These are phyloP conservation scores for Amanita phalloides DNA, from an alignment of 768 basidiomycete species.

Conservation along the genomic window DNA sequence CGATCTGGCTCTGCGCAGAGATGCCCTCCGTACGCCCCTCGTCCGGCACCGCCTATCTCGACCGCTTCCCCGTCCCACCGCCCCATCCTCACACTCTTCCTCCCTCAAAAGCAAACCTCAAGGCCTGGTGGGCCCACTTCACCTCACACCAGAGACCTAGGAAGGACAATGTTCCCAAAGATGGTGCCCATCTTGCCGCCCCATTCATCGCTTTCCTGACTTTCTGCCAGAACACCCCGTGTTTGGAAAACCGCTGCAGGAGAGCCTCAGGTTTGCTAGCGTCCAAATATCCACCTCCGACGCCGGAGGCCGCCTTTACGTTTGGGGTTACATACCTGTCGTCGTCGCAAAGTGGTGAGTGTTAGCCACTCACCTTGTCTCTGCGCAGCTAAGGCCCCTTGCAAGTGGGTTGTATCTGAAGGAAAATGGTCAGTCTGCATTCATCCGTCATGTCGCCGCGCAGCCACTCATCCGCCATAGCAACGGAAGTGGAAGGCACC, in stretches of 20 bases:
- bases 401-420: constrained; percentile 86
- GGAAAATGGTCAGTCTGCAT: constrained; percentile 60
- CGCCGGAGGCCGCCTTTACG: constrained; percentile 70
- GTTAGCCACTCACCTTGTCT: constrained; percentile 2
- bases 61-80: neutral
- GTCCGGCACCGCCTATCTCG: neutral
- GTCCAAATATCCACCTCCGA: constrained; percentile 92
- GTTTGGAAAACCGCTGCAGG: constrained; percentile 78
- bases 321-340: constrained; percentile 93
- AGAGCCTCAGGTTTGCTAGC: constrained; percentile 77
- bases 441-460: constrained; percentile 1
- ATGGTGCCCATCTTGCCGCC: constrained; percentile 13
- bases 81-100: constrained; percentile 9
- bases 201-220: constrained; percentile 12
- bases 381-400: constrained; percentile 3
- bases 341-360: constrained; percentile 94
- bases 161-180: constrained; percentile 37
- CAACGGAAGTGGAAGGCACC: constrained; percentile 86
- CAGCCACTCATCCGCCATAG: constrained; percentile 21
- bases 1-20: neutral
- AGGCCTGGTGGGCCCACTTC: constrained; percentile 80
- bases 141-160: constrained; percentile 52
- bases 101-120: constrained; percentile 48
- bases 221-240: constrained; percentile 39
- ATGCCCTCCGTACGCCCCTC: neutral